Evolutionary conservation across 208 protist species (phyloP).

Genomic region (Wallacemonas rigidus): DNA sequence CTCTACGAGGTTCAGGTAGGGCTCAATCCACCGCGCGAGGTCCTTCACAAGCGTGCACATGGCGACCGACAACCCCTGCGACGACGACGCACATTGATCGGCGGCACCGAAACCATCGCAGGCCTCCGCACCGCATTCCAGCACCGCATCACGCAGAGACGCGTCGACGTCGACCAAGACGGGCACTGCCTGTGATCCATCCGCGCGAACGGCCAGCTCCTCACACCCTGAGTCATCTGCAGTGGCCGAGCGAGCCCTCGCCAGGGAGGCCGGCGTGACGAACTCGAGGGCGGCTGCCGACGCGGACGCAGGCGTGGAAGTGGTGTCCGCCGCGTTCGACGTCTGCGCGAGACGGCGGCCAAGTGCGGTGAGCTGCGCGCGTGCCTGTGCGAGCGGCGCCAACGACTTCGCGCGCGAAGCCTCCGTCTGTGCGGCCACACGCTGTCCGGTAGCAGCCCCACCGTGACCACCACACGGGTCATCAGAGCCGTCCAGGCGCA

Average conservation of each 20-base stretch:
- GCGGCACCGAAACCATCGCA: background rate
- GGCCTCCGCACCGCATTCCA: background rate
- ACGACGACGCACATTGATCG: too few species aligned
- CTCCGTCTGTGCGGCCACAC: too few species aligned
- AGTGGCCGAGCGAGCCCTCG: background rate
- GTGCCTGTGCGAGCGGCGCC: background rate
- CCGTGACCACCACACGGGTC: background rate
- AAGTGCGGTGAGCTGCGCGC: background rate
- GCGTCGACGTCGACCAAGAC: too few species aligned
- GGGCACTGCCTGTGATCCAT: too few species aligned
- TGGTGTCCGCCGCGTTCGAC: too few species aligned
- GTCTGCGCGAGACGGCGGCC: too few species aligned
- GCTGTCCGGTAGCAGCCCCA: too few species aligned
- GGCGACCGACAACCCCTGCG: background rate
- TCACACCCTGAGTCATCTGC: too few species aligned
- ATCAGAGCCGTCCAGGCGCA: background rate
- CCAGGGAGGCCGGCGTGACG: background rate
- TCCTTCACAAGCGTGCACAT: conserved; percentile 21
- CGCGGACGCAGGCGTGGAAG: background rate
- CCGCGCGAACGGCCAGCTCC: too few species aligned
- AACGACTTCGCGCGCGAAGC: background rate
- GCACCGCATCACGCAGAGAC: background rate
- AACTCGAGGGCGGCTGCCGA: background rate
- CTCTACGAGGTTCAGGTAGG: conserved; percentile 50
- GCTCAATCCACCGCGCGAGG: conserved; percentile 41